A percentile compares a stretch with the other conserved stretches of the same genome.
Evolutionary conservation across 2,329 filamentous ascomycete species (phyloP).

Genomic region (Hypoxylon rubiginosum): DNA sequence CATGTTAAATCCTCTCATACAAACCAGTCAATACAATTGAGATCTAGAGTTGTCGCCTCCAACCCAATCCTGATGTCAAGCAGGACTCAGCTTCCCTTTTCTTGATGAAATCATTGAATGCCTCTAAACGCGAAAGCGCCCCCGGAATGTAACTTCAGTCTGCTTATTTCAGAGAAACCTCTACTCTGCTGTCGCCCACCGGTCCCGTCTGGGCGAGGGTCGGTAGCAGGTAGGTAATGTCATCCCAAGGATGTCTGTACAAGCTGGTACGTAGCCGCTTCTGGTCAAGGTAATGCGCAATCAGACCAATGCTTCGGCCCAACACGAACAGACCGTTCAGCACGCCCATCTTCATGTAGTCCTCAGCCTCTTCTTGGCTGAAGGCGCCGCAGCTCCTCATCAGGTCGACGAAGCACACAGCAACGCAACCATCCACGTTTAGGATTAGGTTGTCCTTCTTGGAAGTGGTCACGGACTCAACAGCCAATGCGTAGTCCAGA

Average conservation of each 20-base stretch:
- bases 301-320: constrained; percentile 96
- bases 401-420: constrained; percentile 98
- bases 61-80: constrained; percentile 36
- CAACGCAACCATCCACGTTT: constrained; percentile 98
- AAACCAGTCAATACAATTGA: constrained; percentile 42
- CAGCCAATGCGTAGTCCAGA: constrained; percentile 97
- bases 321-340: constrained; percentile 99
- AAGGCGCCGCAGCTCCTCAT: constrained; percentile 98
- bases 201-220: constrained; percentile 78
- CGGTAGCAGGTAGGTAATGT: constrained; percentile 95
- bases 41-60: constrained; percentile 34
- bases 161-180: constrained; percentile 78
- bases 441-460: constrained; percentile 99
- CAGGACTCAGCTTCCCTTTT: constrained; percentile 26
- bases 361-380: constrained; percentile 94
- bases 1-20: constrained; percentile 47
- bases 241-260: constrained; percentile 99
- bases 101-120: constrained; percentile 29
- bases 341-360: constrained; percentile 99
- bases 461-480: constrained; percentile 97
- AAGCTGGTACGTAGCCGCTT: constrained; percentile 98
- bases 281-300: constrained; percentile 99
- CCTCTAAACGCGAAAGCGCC: constrained; percentile 32
- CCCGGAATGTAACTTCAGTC: constrained; percentile 46
- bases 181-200: constrained; percentile 87